Percentiles rank a stretch among this genome's conserved stretches.
Conservation (phyloP, 306 rosid genomes). For the Sphenostylis stenocarpa region DNA sequence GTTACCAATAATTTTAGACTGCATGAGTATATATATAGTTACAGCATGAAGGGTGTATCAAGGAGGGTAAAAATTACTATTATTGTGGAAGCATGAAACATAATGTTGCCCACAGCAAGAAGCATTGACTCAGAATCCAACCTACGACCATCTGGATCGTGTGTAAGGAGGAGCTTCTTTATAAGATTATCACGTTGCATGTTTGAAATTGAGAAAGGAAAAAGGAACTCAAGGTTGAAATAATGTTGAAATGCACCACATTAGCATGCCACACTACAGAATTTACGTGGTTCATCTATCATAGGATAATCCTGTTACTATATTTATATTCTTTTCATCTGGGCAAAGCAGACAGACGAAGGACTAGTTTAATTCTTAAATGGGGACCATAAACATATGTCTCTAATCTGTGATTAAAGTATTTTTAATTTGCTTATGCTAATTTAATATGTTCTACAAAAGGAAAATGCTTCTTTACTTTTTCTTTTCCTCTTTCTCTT, state of each 20-base stretch:
- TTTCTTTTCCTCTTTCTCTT: slow-evolving; percentile 12
- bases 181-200: slow-evolving; percentile 41
- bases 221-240: slow-evolving; percentile 45
- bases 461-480: background rate
- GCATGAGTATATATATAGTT: background rate
- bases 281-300: background rate
- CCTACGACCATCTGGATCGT: slow-evolving; percentile 65
- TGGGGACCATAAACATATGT: background rate
- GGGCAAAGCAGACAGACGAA: background rate
- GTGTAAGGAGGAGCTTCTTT: slow-evolving; percentile 58
- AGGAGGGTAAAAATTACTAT: slow-evolving; percentile 23
- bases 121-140: slow-evolving; percentile 63
- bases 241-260: slow-evolving; percentile 2
- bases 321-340: slow-evolving; percentile 6
- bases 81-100: slow-evolving; percentile 47
- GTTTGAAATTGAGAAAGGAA: slow-evolving; percentile 28
- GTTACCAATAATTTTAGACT: background rate
- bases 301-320: background rate
- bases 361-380: slow-evolving; percentile 11
- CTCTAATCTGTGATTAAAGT: background rate
- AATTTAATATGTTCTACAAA: background rate
- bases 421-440: background rate
- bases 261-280: background rate
- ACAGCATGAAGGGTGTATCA: background rate
- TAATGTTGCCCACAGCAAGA: slow-evolving; percentile 48